Base-by-base conservation (phyloP, 352 stramenopile species). In the Globisporangium cylindrosporum region DNA sequence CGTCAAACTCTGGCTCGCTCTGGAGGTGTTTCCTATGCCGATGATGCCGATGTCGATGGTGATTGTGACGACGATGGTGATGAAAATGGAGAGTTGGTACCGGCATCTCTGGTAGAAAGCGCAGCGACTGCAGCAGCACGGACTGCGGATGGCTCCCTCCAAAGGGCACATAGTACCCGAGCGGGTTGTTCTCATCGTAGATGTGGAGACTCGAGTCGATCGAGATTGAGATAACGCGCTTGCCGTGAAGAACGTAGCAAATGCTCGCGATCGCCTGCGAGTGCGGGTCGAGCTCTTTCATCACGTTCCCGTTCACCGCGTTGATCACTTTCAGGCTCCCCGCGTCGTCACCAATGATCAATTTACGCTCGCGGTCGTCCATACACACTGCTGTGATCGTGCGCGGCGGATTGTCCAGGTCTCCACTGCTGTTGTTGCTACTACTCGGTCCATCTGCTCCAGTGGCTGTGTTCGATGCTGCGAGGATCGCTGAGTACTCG, bases 301-400 rank as follows among this genome's bases (percentile, higher is more conserved):
- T 95, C 27, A 94, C 75, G 56, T 89, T 91, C 46, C 89, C 87
- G 48, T 95, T 95, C 20, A 90, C 77, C 24, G 78, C 59, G 55
- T 95, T 96, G 12, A 93, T 65, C 18, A 96, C 78, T 36, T 84
- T 80, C 38, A 95, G 71, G 12, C 75, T 72, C 1, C 89, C 89
- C 0, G 67, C 66, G 46, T 95, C 66, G 41, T 95, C 84, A 12
- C 89, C 89, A 3, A 95, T 53, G 41, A 96, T 80, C 22, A 95
- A 64, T 65, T 96, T 95, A 1, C 89, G 75, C 67, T 94, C 83
- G 1, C 87, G 79, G 53, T 96, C 87, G 68, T 96, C 89, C 12
- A 96, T 71, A 59, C 86, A 95, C n/a, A 82, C 80, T 1, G 85
- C 80, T 0, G 86, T 91, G 38, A 96, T 89, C 29, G 74, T 70